These are phyloP conservation scores for Cladophialophora immunda DNA, from an alignment of 2,329 filamentous ascomycete species.

Conservation along the genomic window DNA sequence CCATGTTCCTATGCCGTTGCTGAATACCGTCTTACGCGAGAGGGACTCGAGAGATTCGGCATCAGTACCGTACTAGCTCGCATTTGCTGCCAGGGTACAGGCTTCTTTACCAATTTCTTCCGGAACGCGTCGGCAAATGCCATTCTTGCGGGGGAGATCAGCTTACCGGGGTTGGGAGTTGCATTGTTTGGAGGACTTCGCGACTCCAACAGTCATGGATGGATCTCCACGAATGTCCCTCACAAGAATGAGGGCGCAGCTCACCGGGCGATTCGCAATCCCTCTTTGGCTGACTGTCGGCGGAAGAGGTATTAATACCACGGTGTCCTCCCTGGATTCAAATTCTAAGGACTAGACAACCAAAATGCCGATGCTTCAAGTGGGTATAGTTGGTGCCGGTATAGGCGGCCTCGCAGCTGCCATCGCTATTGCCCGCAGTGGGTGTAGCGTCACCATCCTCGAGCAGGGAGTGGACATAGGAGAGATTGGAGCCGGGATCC, in stretches of 20 bases:
- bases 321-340: background rate
- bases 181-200: background rate
- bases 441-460: slow-evolving; percentile 19
- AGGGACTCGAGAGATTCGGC: no score
- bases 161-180: background rate
- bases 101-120: background rate
- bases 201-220: background rate
- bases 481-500: slow-evolving; percentile 17
- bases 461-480: slow-evolving; percentile 15
- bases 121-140: background rate
- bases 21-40: no score
- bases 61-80: no score
- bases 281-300: background rate
- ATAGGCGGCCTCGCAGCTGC: slow-evolving; percentile 54
- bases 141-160: background rate
- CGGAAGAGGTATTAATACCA: background rate
- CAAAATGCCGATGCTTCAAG: slow-evolving; percentile 22
- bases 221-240: no score
- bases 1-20: no score
- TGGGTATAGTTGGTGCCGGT: slow-evolving; percentile 50
- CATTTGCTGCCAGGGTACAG: no score
- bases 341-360: background rate
- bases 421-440: slow-evolving; percentile 19
- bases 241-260: background rate
- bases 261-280: background rate